Conservation (phyloP, 805 yeast species). For the Candida nemodendra region DNA sequence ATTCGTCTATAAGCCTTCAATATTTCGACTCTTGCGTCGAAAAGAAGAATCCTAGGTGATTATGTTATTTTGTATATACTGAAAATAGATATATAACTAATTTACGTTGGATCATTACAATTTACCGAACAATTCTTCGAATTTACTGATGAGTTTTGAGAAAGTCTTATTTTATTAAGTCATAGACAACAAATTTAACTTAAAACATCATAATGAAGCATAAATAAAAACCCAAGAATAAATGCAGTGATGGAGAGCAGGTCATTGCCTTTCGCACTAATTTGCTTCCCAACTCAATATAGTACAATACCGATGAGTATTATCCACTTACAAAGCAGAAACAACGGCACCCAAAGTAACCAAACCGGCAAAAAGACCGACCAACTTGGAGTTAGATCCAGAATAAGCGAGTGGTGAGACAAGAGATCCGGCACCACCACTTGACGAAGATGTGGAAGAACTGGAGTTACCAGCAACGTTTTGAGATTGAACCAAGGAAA, state of each 20-base stretch:
- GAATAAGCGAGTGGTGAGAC: constrained; percentile 24
- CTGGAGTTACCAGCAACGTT: constrained; percentile 21
- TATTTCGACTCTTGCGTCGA: constrained; percentile 53
- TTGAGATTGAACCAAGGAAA: constrained; percentile 18
- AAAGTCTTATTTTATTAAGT: background rate
- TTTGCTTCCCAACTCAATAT: constrained; percentile 1
- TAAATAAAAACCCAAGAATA: constrained; percentile 6
- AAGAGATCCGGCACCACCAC: constrained; percentile 26
- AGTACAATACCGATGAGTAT: constrained; percentile 1
- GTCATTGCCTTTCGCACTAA: background rate
- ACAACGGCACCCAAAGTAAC: constrained; percentile 29
- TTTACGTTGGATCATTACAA: too few relatives aligned
- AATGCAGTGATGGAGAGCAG: background rate
- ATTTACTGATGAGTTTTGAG: too few relatives aligned
- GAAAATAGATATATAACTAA: constrained; percentile 1
- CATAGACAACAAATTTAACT: background rate
- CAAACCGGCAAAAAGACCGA: constrained; percentile 29
- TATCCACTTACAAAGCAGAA: constrained; percentile 24
- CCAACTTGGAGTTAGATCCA: constrained; percentile 31
- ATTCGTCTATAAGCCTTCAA: constrained; percentile 52
- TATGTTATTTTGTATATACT: too few relatives aligned
- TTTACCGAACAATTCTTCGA: too few relatives aligned
- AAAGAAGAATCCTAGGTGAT: constrained; percentile 40
- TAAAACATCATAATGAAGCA: background rate
- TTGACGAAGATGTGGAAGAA: constrained; percentile 17